Base-by-base conservation (phyloP, 75 land plant species). In the Azolla pinnata region DNA sequence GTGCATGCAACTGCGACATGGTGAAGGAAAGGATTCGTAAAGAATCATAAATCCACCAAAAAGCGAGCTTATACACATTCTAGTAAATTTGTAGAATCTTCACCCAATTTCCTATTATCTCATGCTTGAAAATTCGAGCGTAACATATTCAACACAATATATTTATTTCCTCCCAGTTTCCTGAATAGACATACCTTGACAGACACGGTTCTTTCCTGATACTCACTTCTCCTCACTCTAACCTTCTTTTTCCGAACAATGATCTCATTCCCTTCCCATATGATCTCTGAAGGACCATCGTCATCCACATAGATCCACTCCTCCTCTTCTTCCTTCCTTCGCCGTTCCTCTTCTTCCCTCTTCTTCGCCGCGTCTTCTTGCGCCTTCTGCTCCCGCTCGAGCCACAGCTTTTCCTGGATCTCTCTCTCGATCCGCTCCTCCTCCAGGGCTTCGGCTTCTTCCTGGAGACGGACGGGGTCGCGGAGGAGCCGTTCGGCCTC, bases 181-280 rank as follows among this genome's bases (percentile, higher is more conserved):
- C n/a, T n/a, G n/a, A n/a, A n/a, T n/a, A n/a, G n/a, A n/a, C n/a
- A n/a, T n/a, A n/a, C n/a, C n/a, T n/a, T n/a, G n/a, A n/a, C n/a
- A n/a, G n/a, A n/a, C n/a, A n/a, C n/a, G 54, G 27, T 26, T 52
- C 14, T 7, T 19, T 14, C 2, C 27, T 52, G 5, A 9, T 24
- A 2, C 5, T 25, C 25, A 52, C 29, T 70, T 67, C 76, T 85
- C 5, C 74, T 59, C 44, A 89, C 85, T 64, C 61, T 83, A 25
- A 83, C 66, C 47, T 31, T 74, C 28, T 79, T 71, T 81, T 93
- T 93, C 67, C 75, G 76, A 12, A 93, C 79, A 62, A 84, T 93
- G 19, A 93, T 93, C 72, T 93, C 98, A 67, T 93, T 89, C 28
- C 90, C 98, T 71, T 93, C 57, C 98, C 98, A 93, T 16, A 93